These are phyloP conservation scores for Colletotrichum higginsianum DNA, from an alignment of 2,329 filamentous ascomycete species.

Conservation along the genomic window DNA sequence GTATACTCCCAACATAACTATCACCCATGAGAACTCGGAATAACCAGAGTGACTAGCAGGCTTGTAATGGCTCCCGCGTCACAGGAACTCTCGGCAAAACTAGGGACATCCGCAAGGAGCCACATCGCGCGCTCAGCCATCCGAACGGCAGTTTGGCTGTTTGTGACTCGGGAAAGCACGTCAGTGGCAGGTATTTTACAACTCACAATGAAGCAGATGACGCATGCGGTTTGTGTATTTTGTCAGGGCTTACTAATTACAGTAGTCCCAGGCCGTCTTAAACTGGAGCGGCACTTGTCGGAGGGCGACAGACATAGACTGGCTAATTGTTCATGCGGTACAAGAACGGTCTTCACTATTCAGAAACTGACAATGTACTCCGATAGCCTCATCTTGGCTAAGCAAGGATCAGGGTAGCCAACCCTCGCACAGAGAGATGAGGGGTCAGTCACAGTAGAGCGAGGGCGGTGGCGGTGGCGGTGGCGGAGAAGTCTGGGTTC, in stretches of 20 bases:
- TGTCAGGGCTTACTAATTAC: neutral
- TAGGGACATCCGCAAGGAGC: neutral
- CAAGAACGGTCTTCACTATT: too few species aligned
- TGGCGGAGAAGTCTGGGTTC: neutral
- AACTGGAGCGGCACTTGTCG: neutral
- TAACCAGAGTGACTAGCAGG: neutral
- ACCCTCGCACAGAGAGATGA: neutral
- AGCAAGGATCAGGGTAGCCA: neutral
- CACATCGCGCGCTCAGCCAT: too few species aligned
- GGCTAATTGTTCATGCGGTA: neutral
- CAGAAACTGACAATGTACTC: too few species aligned
- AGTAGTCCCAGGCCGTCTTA: neutral
- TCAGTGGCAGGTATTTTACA: neutral
- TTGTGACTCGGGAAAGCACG: neutral
- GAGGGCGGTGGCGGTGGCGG: constrained; percentile 3
- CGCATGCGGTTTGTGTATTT: neutral
- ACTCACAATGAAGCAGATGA: neutral
- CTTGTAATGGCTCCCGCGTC: neutral
- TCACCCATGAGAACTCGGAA: neutral
- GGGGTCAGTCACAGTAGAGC: too few species aligned
- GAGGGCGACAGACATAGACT: neutral
- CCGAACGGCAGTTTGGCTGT: neutral
- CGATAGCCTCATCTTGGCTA: neutral
- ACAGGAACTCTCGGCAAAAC: too few species aligned
- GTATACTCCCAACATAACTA: neutral